Conservation (phyloP, 1,139 yeast genomes). For the Kurtzmaniella quercitrusa region DNA sequence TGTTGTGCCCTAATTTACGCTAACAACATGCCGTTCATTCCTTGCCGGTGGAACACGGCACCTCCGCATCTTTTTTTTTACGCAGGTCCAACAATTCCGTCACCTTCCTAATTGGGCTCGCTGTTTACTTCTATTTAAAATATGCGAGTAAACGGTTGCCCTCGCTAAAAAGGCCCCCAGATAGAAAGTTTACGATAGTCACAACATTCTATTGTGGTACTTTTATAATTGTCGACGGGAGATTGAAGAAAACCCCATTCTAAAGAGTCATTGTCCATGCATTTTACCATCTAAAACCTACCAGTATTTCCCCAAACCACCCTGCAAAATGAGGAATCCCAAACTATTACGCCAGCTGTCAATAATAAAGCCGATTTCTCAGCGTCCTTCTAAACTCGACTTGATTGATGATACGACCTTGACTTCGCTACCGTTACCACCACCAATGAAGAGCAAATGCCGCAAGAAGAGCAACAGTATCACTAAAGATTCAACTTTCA, state of each 20-base stretch:
- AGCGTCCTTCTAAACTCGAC: conserved; percentile 55
- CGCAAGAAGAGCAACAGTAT: background rate
- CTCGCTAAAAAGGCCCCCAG: background rate
- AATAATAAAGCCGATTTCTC: conserved; percentile 5
- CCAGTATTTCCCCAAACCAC: background rate
- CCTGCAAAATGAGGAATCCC: conserved; percentile 1
- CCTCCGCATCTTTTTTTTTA: background rate
- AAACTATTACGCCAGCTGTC: conserved; percentile 18
- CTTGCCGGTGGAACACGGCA: background rate
- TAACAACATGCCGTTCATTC: no score
- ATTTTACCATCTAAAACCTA: no score
- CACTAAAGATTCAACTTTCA: background rate
- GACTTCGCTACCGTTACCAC: conserved; percentile 66
- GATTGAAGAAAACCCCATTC: no score
- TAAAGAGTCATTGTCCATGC: no score
- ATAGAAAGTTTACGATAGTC: background rate
- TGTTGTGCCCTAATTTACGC: no score
- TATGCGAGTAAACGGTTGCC: background rate
- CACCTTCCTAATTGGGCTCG: background rate
- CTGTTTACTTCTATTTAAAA: background rate
- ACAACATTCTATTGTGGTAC: background rate
- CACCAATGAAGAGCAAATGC: conserved; percentile 34
- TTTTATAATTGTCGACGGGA: no score
- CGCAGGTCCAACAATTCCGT: background rate
- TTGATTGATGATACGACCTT: conserved; percentile 56